These are phyloP conservation scores for Pyricularia grisea DNA, from an alignment of 2,329 filamentous ascomycete genomes.

Conservation along the genomic window DNA sequence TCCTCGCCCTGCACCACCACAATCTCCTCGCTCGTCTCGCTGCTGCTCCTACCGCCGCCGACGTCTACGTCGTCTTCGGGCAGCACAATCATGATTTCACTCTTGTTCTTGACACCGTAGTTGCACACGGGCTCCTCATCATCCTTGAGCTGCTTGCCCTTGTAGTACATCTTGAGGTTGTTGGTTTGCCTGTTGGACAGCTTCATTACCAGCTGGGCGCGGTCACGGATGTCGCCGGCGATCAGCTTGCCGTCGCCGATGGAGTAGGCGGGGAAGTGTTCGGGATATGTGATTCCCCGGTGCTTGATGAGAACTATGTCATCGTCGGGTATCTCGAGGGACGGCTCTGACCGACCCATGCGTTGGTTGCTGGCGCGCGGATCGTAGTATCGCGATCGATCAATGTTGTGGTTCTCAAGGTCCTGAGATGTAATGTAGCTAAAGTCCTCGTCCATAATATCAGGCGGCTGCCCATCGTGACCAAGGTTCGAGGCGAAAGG, in stretches of 20 bases:
- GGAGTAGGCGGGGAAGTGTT: slow-evolving; percentile 65
- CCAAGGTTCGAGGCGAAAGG: slow-evolving; percentile 38
- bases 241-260: slow-evolving; percentile 66
- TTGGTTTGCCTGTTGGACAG: slow-evolving; percentile 41
- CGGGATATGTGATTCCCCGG: slow-evolving; percentile 54
- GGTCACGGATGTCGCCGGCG: slow-evolving; percentile 56
- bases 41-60: slow-evolving; percentile 16
- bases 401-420: slow-evolving; percentile 36
- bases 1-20: slow-evolving; percentile 38
- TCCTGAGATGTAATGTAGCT: slow-evolving; percentile 78
- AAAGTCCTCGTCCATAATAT: slow-evolving; percentile 66
- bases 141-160: slow-evolving; percentile 62
- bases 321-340: slow-evolving; percentile 39
- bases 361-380: slow-evolving; percentile 7
- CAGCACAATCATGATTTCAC: slow-evolving; percentile 50
- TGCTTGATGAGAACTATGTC: slow-evolving; percentile 64
- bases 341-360: slow-evolving; percentile 12
- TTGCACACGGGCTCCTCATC: slow-evolving; percentile 44
- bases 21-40: slow-evolving; percentile 32
- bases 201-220: slow-evolving; percentile 58
- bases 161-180: slow-evolving; percentile 61
- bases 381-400: slow-evolving; percentile 27
- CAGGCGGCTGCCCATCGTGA: slow-evolving; percentile 38
- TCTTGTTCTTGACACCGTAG: slow-evolving; percentile 53
- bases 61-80: slow-evolving; percentile 39